Percentiles rank a stretch among this genome's conserved stretches.
Evolutionary conservation across 2,329 filamentous ascomycete species (phyloP).

Genomic region (Dactylonectria estremocensis): DNA sequence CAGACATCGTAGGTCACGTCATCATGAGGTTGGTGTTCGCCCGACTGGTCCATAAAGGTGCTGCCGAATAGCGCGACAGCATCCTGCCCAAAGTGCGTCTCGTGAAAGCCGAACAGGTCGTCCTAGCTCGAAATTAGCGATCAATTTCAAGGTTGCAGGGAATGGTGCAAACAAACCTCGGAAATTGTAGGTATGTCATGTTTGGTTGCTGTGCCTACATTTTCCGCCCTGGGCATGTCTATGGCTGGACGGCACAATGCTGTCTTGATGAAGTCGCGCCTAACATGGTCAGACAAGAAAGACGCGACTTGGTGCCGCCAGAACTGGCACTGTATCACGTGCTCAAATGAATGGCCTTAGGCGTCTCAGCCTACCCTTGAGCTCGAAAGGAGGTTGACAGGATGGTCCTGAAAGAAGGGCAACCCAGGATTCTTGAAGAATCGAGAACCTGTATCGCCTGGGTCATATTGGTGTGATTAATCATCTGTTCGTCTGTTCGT

Average conservation of each 20-base stretch:
- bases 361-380: conserved; percentile 18
- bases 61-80: conserved; percentile 63
- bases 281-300: conserved; percentile 3
- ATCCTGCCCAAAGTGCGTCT: conserved; percentile 70
- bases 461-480: not conserved
- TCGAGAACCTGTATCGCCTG: not conserved
- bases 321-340: conserved; percentile 42
- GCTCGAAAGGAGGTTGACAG: not conserved
- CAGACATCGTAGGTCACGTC: conserved; percentile 52
- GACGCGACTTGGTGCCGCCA: conserved; percentile 28
- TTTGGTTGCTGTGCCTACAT: conserved; percentile 30
- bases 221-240: conserved; percentile 42
- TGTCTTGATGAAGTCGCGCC: conserved; percentile 6
- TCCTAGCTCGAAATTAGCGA: conserved; percentile 60
- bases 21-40: conserved; percentile 44
- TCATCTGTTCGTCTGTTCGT: not conserved
- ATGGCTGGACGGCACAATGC: conserved; percentile 22
- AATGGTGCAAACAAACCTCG: conserved; percentile 36
- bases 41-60: conserved; percentile 59
- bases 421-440: not conserved
- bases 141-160: not conserved
- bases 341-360: conserved; percentile 22
- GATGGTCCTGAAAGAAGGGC: not conserved
- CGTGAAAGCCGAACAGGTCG: conserved; percentile 72
- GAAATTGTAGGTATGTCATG: conserved; percentile 47